These are phyloP conservation scores for Eucommia ulmoides DNA, from an alignment of 257 asterid species.

Conservation along the genomic window DNA sequence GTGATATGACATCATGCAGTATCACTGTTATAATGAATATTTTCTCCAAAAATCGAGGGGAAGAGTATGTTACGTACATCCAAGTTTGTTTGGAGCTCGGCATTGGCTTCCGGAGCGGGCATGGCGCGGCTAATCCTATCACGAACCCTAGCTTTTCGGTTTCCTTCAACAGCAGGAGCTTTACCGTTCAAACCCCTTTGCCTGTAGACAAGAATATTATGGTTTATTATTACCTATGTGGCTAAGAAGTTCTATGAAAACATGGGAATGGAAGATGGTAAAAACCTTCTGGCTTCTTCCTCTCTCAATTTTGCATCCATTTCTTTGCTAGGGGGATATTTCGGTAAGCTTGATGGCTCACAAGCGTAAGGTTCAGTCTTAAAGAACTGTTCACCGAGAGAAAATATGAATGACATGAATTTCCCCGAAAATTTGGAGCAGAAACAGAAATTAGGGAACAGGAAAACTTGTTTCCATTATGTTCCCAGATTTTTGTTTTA, in stretches of 20 bases:
- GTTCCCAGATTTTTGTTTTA: too few species aligned
- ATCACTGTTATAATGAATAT: background rate
- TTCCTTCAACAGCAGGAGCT: constrained; percentile 40
- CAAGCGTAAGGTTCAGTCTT: constrained; percentile 75
- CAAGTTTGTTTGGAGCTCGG: constrained; percentile 76
- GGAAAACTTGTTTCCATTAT: too few species aligned
- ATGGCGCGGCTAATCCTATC: constrained; percentile 59
- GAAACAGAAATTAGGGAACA: too few species aligned
- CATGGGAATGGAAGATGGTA: constrained; percentile 10
- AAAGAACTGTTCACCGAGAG: constrained; percentile 43
- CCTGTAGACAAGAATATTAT: constrained; percentile 28
- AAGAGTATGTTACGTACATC: constrained; percentile 42
- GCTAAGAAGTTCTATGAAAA: too few species aligned
- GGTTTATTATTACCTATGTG: too few species aligned
- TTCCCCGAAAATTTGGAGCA: background rate
- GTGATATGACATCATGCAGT: background rate
- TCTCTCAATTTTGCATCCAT: constrained; percentile 80
- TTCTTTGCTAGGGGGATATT: constrained; percentile 94
- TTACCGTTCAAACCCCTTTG: constrained; percentile 47
- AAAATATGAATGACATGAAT: background rate
- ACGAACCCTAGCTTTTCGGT: constrained; percentile 48
- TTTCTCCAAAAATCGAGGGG: background rate
- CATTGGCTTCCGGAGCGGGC: constrained; percentile 94
- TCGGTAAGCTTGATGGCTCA: constrained; percentile 71
- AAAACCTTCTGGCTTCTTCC: constrained; percentile 72